Evolutionary conservation across 768 basidiomycete species (phyloP), one percentile per base, ranked within the genome.

Genomic region (Candolleomyces efflorescens): DNA sequence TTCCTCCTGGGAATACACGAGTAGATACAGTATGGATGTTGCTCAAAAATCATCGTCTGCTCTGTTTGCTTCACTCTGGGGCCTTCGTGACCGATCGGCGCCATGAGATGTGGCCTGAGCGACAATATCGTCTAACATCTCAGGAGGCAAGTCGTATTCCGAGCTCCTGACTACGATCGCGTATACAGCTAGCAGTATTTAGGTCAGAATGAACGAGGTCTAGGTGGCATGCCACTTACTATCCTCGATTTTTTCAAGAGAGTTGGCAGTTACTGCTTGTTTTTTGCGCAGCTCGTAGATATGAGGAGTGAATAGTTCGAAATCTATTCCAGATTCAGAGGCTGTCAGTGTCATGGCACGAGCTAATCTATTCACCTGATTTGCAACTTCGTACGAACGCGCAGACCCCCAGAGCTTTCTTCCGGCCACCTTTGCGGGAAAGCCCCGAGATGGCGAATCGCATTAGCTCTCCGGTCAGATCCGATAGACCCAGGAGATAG

Each of bases 381-480:
- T 85, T 88, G 71, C 89, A 92, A 37, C 75, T 75, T 58, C 90
- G 75, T 17, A 94, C 89, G 65, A 92, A 90, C 15, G 73, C 72
- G 64, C 89, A 87, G 5, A 90, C 80, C 60, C 85, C 75, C 18
- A 71, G 74, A 0, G 89, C 88, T 64, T 80, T 83, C 57, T 75
- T 71, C 11, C 83, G 82, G 3, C 87, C 88, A 2, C 87, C 87
- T 47, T 81, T 82, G 15, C 79, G 81, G 2, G 84, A 75, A 43
- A 94, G 83, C 47, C 89, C 83, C 47, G 92, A 90, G 59, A 98
- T 96, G 11, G 93, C 94, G 61, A 88, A 89, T 36, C 96, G 83
- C 97, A 98, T 98, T 23, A 98, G 82, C 72, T 99, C 97, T 45
- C 97, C 97, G 0, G 94, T 97, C 20, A 99, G 79, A 71, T 99